These are phyloP conservation scores for Xanthoceras sorbifolium DNA, from an alignment of 345 rosid genomes.

Conservation along the genomic window DNA sequence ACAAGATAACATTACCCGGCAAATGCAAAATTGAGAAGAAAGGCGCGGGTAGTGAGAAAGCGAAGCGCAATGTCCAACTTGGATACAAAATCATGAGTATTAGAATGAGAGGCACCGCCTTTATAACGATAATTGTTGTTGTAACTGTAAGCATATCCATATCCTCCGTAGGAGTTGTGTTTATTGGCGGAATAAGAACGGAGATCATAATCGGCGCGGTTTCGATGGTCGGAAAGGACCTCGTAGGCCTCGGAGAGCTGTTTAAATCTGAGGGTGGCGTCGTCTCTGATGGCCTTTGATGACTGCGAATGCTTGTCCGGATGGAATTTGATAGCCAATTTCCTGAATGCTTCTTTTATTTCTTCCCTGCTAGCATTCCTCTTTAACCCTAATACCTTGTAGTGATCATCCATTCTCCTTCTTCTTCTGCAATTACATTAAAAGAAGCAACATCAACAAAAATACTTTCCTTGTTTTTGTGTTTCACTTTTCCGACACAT, in stretches of 20 bases:
- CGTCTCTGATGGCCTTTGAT: constrained; percentile 46
- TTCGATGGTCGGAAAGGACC: constrained; percentile 58
- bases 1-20: constrained; percentile 54
- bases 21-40: constrained; percentile 63
- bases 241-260: constrained; percentile 86
- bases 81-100: constrained; percentile 18
- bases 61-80: constrained; percentile 48
- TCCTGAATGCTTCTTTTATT: constrained; percentile 77
- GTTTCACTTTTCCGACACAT: too few relatives aligned
- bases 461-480: background rate
- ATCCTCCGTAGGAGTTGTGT: constrained; percentile 12
- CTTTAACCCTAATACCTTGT: constrained; percentile 62
- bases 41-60: constrained; percentile 65
- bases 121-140: constrained; percentile 11
- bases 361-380: constrained; percentile 72
- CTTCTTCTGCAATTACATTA: background rate
- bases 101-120: background rate
- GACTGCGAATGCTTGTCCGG: constrained; percentile 88
- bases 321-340: constrained; percentile 69
- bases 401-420: constrained; percentile 50
- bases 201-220: constrained; percentile 67
- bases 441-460: too few relatives aligned
- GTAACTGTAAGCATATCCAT: constrained; percentile 5
- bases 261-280: constrained; percentile 70
- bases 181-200: constrained; percentile 24